phyloP scores from a whole-genome alignment of 495 filamentous ascomycete species.

The Polyplosphaeria fusca region DNA sequence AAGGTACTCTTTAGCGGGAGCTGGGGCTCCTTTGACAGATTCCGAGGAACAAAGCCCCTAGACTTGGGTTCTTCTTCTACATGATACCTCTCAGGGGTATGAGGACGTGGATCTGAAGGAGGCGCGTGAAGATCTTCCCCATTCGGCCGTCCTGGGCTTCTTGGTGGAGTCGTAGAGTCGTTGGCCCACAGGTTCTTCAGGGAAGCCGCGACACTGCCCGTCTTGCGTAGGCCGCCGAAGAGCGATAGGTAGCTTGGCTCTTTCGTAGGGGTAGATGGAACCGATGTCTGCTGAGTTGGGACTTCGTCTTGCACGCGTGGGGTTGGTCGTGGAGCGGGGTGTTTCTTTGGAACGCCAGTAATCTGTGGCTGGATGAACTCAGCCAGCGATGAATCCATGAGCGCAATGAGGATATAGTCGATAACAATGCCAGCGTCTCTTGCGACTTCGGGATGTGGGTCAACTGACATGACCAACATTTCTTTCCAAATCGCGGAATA shows the following conservation, averaged over 20 bases:
- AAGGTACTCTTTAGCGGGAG: constrained; percentile 81
- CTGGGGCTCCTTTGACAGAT: constrained; percentile 51
- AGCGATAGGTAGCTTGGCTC: constrained; percentile 63
- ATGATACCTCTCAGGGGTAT: constrained; percentile 65
- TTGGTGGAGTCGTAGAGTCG: constrained; percentile 33
- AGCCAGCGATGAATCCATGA: constrained; percentile 75
- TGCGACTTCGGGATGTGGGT: constrained; percentile 91
- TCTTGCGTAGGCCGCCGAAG: constrained; percentile 55
- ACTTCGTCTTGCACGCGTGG: constrained; percentile 7
- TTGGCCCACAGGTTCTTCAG: constrained; percentile 65
- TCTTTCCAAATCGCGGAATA: constrained; percentile 94
- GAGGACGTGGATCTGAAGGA: constrained; percentile 68
- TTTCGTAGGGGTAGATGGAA: constrained; percentile 54
- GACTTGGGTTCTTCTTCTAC: constrained; percentile 72
- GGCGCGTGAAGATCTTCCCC: constrained; percentile 70
- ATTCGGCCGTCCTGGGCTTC: constrained; percentile 41
- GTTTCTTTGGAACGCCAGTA: constrained; percentile 66
- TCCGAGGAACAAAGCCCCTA: constrained; percentile 63
- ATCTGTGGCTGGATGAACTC: constrained; percentile 65
- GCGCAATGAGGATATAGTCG: constrained; percentile 73
- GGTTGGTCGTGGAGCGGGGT: constrained; percentile 15
- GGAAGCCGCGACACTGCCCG: constrained; percentile 69
- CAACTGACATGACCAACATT: constrained; percentile 80
- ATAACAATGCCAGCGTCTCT: constrained; percentile 75
- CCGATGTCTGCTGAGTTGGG: constrained; percentile 45